Evolutionary conservation across 345 rosid species (phyloP).

Genomic region (Aquilaria malaccensis): DNA sequence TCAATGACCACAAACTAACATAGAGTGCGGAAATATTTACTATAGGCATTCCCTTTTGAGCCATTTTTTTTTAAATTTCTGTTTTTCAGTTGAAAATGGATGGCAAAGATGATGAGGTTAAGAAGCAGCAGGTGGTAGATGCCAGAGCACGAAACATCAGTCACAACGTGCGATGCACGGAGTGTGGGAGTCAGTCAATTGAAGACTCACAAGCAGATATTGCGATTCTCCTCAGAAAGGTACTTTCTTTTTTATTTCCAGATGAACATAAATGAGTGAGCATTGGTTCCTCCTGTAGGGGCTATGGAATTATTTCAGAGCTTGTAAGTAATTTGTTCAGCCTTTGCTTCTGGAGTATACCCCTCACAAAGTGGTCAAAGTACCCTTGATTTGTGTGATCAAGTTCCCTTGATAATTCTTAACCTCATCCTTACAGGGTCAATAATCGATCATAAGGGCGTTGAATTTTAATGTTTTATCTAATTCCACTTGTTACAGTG

Average conservation of each 20-base stretch:
- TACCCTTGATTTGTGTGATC: too few species aligned
- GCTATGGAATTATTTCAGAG: neutral
- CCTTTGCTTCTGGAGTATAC: neutral
- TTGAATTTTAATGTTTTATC: too few species aligned
- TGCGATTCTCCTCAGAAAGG: slow-evolving; percentile 91
- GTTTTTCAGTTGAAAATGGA: slow-evolving; percentile 32
- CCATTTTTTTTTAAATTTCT: too few species aligned
- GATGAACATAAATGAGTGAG: neutral
- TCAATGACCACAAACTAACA: slow-evolving; percentile 7
- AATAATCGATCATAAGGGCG: too few species aligned
- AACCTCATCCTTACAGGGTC: too few species aligned
- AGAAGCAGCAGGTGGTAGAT: slow-evolving; percentile 54
- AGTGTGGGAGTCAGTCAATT: slow-evolving; percentile 96
- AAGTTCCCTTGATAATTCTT: too few species aligned
- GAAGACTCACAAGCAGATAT: slow-evolving; percentile 99
- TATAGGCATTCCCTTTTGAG: neutral
- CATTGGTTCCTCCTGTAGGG: slow-evolving; percentile 1
- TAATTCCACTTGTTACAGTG: too few species aligned
- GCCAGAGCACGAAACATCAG: slow-evolving; percentile 91
- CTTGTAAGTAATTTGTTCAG: neutral
- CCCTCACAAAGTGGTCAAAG: neutral
- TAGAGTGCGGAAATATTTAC: neutral
- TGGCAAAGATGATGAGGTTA: slow-evolving; percentile 49
- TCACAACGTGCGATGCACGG: slow-evolving; percentile 92
- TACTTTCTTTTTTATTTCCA: slow-evolving; percentile 16